Evolutionary conservation across 2,329 filamentous ascomycete genomes (phyloP).

Genomic region (Aspergillus quadrilineatus): DNA sequence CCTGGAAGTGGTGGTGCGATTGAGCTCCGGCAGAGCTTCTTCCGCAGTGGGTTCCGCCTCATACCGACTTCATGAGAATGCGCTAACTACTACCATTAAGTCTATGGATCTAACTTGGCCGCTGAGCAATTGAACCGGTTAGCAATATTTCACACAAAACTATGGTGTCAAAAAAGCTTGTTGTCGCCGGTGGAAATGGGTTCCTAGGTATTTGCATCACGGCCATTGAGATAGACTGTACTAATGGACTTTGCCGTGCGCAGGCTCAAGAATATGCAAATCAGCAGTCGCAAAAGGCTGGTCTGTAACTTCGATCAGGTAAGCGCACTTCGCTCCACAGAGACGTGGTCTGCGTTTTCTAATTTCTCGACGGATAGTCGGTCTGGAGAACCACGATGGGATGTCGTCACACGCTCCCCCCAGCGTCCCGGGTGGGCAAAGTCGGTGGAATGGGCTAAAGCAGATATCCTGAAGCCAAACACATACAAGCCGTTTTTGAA

Average conservation of each 20-base stretch:
- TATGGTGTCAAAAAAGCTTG: constrained; percentile 69
- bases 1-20: neutral
- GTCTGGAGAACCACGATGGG: constrained; percentile 86
- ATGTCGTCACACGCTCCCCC: constrained; percentile 68
- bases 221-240: neutral
- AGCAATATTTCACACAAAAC: constrained; percentile 23
- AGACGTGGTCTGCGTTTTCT: neutral
- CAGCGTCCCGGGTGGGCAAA: constrained; percentile 76
- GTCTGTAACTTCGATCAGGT: constrained; percentile 92
- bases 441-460: constrained; percentile 81
- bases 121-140: neutral
- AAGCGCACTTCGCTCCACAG: constrained; percentile 26
- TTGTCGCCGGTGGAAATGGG: constrained; percentile 91
- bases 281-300: constrained; percentile 80
- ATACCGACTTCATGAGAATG: constrained; percentile 8
- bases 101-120: neutral
- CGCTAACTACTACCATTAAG: neutral
- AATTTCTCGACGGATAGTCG: constrained; percentile 57
- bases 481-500: constrained; percentile 76
- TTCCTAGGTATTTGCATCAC: constrained; percentile 65
- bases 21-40: constrained; percentile 13
- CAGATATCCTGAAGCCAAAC: constrained; percentile 78
- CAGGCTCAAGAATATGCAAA: constrained; percentile 81
- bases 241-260: constrained; percentile 16
- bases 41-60: constrained; percentile 7